Percentiles rank a stretch among this genome's conserved stretches.
These are phyloP conservation scores for Sarocladium brachiariae DNA, from an alignment of 2,329 filamentous ascomycete genomes.

Conservation along the genomic window DNA sequence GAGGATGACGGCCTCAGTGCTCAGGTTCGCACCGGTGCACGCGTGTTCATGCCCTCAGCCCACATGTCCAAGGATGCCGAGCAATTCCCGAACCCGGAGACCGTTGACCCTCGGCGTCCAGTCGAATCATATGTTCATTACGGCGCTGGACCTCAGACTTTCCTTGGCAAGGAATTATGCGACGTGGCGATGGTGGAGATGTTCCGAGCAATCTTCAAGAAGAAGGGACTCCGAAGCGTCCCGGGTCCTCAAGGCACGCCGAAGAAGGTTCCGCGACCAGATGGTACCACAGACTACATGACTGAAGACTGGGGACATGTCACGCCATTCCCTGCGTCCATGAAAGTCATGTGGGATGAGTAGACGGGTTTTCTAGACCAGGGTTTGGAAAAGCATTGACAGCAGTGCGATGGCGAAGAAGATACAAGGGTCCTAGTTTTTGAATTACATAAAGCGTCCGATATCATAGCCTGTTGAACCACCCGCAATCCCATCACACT, in stretches of 20 bases:
- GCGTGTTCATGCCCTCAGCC: constrained; percentile 57
- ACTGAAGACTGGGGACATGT: constrained; percentile 55
- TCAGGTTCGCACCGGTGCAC: constrained; percentile 46
- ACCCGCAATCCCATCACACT: background rate
- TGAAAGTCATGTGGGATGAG: constrained; percentile 47
- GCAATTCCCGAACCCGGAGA: constrained; percentile 54
- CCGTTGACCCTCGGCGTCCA: constrained; percentile 57
- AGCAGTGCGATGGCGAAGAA: background rate
- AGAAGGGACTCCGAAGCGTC: constrained; percentile 53
- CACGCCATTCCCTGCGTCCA: constrained; percentile 41
- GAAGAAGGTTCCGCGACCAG: constrained; percentile 54
- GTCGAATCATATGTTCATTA: constrained; percentile 59
- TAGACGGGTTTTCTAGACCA: too few species aligned
- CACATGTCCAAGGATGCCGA: constrained; percentile 47
- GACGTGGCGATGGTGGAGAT: constrained; percentile 59
- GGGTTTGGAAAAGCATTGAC: too few species aligned
- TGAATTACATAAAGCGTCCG: too few species aligned
- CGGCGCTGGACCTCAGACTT: constrained; percentile 54
- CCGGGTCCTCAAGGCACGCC: constrained; percentile 59
- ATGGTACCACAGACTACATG: constrained; percentile 55
- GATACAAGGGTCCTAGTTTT: background rate
- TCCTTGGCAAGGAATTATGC: constrained; percentile 54
- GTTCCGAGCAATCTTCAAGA: constrained; percentile 57
- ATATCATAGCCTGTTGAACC: too few species aligned
- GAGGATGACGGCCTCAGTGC: constrained; percentile 48